Conservation (phyloP, 1,284 basidiomycete species). For the Marasmius oreades region DNA sequence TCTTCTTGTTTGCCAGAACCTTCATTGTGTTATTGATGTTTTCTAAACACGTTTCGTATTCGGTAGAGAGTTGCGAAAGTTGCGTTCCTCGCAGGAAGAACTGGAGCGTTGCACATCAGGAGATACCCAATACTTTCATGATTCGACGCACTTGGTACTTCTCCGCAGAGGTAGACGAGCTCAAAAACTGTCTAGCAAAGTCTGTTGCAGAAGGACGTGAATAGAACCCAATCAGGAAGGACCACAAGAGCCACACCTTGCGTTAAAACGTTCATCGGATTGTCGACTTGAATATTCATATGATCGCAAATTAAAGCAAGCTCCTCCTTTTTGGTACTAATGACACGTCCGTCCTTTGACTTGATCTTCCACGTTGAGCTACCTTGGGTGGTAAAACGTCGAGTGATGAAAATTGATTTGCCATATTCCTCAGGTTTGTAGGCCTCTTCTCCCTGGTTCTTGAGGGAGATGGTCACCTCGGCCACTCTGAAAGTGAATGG, state of each 20-base stretch:
- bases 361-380: conserved; percentile 83
- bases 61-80: conserved; percentile 82
- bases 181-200: conserved; percentile 80
- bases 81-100: conserved; percentile 96
- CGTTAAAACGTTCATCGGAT: conserved; percentile 92
- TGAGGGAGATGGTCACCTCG: conserved; percentile 77
- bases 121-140: not conserved
- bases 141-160: conserved; percentile 74
- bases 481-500: conserved; percentile 46
- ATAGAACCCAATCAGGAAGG: conserved; percentile 1
- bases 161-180: conserved; percentile 77
- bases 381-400: conserved; percentile 77
- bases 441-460: conserved; percentile 89
- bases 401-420: conserved; percentile 81
- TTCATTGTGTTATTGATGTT: conserved; percentile 69
- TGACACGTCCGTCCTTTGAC: conserved; percentile 58
- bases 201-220: conserved; percentile 23
- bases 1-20: conserved; percentile 64
- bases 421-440: conserved; percentile 84
- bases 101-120: conserved; percentile 34
- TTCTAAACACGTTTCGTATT: conserved; percentile 77
- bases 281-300: conserved; percentile 97
- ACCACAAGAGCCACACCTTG: conserved; percentile 54
- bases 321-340: conserved; percentile 85
- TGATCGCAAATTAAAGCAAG: conserved; percentile 86